Conservation (phyloP, 768 basidiomycete genomes). For the Amanita molliuscula region DNA sequence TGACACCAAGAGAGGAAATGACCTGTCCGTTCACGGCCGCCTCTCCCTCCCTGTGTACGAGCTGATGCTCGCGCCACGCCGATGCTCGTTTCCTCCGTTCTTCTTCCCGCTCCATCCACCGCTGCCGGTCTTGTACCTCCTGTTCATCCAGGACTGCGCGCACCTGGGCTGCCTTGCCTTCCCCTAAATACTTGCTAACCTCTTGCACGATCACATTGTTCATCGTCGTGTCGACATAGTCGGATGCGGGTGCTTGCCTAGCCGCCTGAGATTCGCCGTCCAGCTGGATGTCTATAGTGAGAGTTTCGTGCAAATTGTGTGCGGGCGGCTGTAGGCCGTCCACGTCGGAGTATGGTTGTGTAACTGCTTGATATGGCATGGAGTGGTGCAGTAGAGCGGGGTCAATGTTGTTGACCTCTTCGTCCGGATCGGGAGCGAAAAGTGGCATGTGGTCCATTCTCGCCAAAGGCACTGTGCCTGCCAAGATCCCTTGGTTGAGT, state of each 20-base stretch:
- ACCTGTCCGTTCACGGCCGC: background rate
- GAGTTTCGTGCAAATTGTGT: background rate
- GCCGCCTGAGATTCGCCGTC: background rate
- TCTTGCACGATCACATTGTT: constrained; percentile 59
- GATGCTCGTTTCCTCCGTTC: constrained; percentile 1
- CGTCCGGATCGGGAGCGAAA: constrained; percentile 35
- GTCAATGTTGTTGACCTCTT: constrained; percentile 45
- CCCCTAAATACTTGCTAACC: constrained; percentile 55
- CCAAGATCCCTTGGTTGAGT: constrained; percentile 59
- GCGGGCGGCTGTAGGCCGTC: background rate
- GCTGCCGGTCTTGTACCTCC: constrained; percentile 41
- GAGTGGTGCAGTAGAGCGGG: constrained; percentile 33
- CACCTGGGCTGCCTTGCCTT: constrained; percentile 49
- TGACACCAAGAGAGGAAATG: background rate
- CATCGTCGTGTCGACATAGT: constrained; percentile 45
- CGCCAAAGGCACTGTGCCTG: constrained; percentile 24
- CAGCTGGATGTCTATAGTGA: background rate
- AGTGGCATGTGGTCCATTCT: constrained; percentile 25
- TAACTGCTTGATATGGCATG: constrained; percentile 6
- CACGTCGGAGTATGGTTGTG: background rate
- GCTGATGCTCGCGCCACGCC: constrained; percentile 2
- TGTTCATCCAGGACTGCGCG: constrained; percentile 49
- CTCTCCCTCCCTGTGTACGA: background rate
- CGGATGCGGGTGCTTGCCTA: background rate
- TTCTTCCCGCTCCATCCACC: constrained; percentile 17